A percentile compares a stretch with the other conserved stretches of the same genome.
These are phyloP conservation scores for Mariannaea sp. DNA, from an alignment of 2,329 filamentous ascomycete genomes.

Conservation along the genomic window DNA sequence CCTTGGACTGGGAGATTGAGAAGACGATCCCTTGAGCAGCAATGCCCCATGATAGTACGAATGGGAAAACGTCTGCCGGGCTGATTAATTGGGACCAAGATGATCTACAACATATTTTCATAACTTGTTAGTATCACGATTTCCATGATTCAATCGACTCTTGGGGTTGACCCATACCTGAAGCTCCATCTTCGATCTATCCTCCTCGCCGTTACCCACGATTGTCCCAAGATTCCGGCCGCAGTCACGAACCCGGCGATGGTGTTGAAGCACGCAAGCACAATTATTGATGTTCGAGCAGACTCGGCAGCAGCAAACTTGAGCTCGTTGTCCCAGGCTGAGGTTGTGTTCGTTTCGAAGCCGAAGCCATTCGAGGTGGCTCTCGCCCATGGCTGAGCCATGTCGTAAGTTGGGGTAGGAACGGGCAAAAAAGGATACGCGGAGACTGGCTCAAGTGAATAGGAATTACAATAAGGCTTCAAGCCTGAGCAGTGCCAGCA, in stretches of 20 bases:
- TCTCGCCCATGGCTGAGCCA: conserved; percentile 24
- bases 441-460: too few species aligned
- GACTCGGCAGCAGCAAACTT: conserved; percentile 60
- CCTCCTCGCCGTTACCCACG: conserved; percentile 53
- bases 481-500: conserved; percentile 37
- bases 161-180: conserved; percentile 43
- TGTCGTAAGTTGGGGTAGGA: conserved; percentile 6
- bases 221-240: conserved; percentile 61
- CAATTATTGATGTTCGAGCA: conserved; percentile 64
- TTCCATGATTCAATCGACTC: too few species aligned
- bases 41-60: conserved; percentile 62
- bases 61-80: conserved; percentile 57
- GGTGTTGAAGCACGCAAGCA: conserved; percentile 65
- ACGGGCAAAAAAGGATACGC: too few species aligned
- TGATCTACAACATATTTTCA: conserved; percentile 41
- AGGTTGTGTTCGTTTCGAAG: conserved; percentile 49
- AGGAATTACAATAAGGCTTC: conserved; percentile 24
- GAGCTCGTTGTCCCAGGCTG: conserved; percentile 55
- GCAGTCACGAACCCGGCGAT: conserved; percentile 61
- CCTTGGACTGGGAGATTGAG: conserved; percentile 60
- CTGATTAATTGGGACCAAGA: conserved; percentile 51
- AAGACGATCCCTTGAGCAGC: conserved; percentile 63
- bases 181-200: conserved; percentile 48
- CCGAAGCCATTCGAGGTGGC: conserved; percentile 35
- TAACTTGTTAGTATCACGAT: conserved; percentile 17